phyloP scores from a whole-genome alignment of 345 rosid species.

The Eucalyptus cladocalyx region DNA sequence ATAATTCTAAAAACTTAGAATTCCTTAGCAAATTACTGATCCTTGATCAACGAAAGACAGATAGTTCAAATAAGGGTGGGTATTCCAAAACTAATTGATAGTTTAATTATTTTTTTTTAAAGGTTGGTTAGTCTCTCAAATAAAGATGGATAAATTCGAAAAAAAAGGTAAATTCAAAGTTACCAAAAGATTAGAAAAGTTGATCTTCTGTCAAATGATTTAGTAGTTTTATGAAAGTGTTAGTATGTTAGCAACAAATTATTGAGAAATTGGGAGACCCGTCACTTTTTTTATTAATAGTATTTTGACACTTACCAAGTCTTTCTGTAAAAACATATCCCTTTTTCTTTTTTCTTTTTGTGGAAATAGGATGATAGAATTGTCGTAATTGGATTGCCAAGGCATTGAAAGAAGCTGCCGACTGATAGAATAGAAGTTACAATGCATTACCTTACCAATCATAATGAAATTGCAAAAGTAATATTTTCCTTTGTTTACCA shows the following conservation, averaged over 20 bases:
- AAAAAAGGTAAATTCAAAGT: neutral
- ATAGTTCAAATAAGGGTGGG: neutral
- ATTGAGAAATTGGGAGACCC: neutral
- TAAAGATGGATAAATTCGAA: neutral
- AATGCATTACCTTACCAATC: neutral
- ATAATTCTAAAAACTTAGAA: neutral
- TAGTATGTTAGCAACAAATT: neutral
- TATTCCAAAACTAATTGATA: neutral
- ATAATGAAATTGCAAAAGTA: neutral
- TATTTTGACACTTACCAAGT: neutral
- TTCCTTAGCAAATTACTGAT: neutral
- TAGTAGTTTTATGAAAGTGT: neutral
- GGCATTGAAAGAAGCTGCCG: neutral
- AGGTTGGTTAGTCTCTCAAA: neutral
- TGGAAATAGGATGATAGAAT: neutral
- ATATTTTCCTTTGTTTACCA: neutral
- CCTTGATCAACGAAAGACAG: neutral
- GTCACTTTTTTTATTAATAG: neutral
- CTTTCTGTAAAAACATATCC: neutral
- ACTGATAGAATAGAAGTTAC: neutral
- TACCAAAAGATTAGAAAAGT: neutral
- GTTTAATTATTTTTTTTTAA: neutral
- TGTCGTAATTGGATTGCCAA: neutral
- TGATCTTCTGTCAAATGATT: neutral
- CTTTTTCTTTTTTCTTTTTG: neutral